Evolutionary conservation across 768 basidiomycete species (phyloP).

Genomic region (Strobilomyces echinocephalus): DNA sequence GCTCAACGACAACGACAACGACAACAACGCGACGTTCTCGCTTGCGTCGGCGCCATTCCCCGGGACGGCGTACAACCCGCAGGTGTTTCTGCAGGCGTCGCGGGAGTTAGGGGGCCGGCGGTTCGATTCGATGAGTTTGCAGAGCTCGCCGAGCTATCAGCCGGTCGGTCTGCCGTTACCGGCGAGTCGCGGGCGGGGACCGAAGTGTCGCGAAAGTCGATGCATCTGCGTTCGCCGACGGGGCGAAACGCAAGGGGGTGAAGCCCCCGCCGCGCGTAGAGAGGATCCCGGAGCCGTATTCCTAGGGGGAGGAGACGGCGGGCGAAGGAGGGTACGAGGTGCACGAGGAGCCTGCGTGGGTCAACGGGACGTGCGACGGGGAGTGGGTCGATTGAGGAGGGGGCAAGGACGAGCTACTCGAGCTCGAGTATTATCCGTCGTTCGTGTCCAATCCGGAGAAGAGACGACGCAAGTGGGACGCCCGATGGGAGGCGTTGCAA

Average conservation of each 20-base stretch:
- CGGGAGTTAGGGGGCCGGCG: slow-evolving; percentile 42
- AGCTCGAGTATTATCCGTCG: slow-evolving; percentile 71
- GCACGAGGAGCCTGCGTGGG: slow-evolving; percentile 38
- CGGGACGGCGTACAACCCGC: slow-evolving; percentile 58
- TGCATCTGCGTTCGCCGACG: slow-evolving; percentile 30
- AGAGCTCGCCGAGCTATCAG: slow-evolving; percentile 35
- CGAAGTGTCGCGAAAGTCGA: slow-evolving; percentile 42
- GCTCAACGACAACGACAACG: slow-evolving; percentile 54
- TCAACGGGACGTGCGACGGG: slow-evolving; percentile 18
- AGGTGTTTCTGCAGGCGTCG: slow-evolving; percentile 64
- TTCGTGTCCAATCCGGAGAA: slow-evolving; percentile 65
- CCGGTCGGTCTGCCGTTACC: slow-evolving; percentile 44
- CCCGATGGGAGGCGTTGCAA: slow-evolving; percentile 67
- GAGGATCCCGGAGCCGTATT: slow-evolving; percentile 72
- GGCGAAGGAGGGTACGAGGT: slow-evolving; percentile 53
- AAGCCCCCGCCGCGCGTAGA: slow-evolving; percentile 75
- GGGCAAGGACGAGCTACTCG: slow-evolving; percentile 64
- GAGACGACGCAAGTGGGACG: slow-evolving; percentile 66
- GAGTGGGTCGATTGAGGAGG: slow-evolving; percentile 76
- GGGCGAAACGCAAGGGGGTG: slow-evolving; percentile 30
- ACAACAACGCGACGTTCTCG: slow-evolving; percentile 74
- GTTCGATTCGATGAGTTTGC: slow-evolving; percentile 55
- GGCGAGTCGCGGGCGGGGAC: slow-evolving; percentile 40
- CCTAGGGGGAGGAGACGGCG: slow-evolving; percentile 75
- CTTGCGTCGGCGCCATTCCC: slow-evolving; percentile 74